These are phyloP conservation scores for Amylostereum areolatum DNA, from an alignment of 1,284 basidiomycete species.

Conservation along the genomic window DNA sequence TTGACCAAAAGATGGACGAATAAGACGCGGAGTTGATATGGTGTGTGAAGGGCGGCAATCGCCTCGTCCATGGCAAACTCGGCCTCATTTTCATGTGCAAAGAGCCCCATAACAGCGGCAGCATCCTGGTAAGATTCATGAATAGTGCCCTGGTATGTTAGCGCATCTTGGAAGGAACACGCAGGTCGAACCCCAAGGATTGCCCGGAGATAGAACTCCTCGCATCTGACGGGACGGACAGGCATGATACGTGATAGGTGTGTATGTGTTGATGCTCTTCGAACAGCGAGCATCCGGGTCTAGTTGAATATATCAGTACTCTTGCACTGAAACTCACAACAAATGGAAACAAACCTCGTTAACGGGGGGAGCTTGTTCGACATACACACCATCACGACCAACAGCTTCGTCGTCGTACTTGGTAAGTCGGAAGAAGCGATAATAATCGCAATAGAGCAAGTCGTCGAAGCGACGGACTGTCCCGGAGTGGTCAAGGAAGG, in stretches of 20 bases:
- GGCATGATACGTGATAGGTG: conserved; percentile 23
- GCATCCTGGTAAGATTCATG: conserved; percentile 22
- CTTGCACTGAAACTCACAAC: no score
- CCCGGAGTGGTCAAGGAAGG: conserved; percentile 7
- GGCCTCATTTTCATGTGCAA: conserved; percentile 19
- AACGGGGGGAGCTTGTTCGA: conserved; percentile 8
- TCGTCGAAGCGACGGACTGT: conserved; percentile 9
- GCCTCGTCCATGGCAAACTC: conserved; percentile 16
- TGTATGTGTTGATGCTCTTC: conserved; percentile 3
- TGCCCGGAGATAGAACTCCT: conserved; percentile 26
- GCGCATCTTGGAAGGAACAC: conserved; percentile 17
- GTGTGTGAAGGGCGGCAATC: conserved; percentile 10
- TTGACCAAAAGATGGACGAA: conserved; percentile 17
- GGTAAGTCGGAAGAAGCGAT: conserved; percentile 13
- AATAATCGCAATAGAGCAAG: conserved; percentile 21
- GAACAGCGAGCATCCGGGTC: conserved; percentile 18
- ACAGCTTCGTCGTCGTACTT: conserved; percentile 8
- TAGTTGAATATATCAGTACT: no score
- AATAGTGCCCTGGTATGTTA: conserved; percentile 14
- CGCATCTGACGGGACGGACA: conserved; percentile 23
- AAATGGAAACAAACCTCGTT: neutral
- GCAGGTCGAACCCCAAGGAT: conserved; percentile 19
- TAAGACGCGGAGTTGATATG: conserved; percentile 15
- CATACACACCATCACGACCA: no score
- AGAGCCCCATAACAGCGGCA: conserved; percentile 21